Evolutionary conservation across 371 early-diverging fungal genomes (phyloP).

Genomic region (Rhizomucor pusillus): DNA sequence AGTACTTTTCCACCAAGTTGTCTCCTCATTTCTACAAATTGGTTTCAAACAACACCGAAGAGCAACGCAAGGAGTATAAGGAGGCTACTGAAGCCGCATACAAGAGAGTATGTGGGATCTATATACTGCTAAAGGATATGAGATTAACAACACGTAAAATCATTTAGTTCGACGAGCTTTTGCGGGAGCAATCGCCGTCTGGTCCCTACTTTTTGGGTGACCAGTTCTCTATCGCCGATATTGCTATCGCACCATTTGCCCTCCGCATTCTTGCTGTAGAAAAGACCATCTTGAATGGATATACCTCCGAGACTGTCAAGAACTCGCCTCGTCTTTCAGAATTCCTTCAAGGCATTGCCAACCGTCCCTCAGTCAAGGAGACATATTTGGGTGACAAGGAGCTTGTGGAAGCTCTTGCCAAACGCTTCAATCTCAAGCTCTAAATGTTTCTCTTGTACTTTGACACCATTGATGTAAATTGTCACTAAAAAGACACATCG

Average conservation of each 20-base stretch:
- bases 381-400: conserved; percentile 22
- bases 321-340: conserved; percentile 25
- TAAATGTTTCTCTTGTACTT: too few species aligned
- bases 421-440: neutral
- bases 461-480: too few species aligned
- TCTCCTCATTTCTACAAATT: conserved; percentile 24
- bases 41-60: conserved; percentile 21
- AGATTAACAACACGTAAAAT: conserved; percentile 7
- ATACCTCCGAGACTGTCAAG: conserved; percentile 17
- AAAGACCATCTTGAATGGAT: conserved; percentile 14
- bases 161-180: conserved; percentile 35
- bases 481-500: too few species aligned
- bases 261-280: conserved; percentile 23
- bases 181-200: conserved; percentile 38
- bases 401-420: neutral
- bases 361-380: conserved; percentile 24
- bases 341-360: conserved; percentile 27
- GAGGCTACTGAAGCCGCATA: conserved; percentile 17
- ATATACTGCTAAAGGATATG: too few species aligned
- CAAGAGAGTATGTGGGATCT: conserved; percentile 22
- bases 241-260: conserved; percentile 52
- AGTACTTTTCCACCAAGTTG: conserved; percentile 44
- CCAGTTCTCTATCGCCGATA: conserved; percentile 59
- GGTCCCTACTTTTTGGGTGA: conserved; percentile 66
- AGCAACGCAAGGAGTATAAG: conserved; percentile 18